These are phyloP conservation scores for Ichthyophthirius multifiliis DNA, from an alignment of 169 alveolate genomes.

Conservation along the genomic window DNA sequence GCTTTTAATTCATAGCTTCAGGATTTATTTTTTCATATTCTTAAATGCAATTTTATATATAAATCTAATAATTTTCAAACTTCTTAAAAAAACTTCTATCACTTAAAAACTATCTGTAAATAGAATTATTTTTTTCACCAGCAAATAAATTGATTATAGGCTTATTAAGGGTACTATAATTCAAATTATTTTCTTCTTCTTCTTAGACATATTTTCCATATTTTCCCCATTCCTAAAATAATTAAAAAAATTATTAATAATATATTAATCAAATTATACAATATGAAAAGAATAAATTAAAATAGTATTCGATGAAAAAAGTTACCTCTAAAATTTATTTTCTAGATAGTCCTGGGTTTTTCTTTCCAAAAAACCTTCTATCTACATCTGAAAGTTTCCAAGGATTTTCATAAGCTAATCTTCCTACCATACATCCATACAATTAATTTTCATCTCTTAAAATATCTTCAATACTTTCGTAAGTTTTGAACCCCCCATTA, in stretches of 20 bases:
- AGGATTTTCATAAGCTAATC: slow-evolving; percentile 51
- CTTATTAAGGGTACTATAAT: slow-evolving; percentile 25
- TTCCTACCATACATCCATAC: slow-evolving; percentile 59
- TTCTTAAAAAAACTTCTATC: not conserved
- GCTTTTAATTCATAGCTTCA: not conserved
- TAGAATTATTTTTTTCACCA: slow-evolving; percentile 2
- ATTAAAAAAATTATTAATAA: not conserved
- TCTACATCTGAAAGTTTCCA: slow-evolving; percentile 51
- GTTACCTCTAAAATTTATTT: slow-evolving; percentile 15
- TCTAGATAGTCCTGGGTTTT: slow-evolving; percentile 20
- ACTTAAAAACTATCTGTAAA: slow-evolving; percentile 9
- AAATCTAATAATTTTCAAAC: not conserved
- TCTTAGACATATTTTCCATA: slow-evolving; percentile 35
- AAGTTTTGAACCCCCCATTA: slow-evolving; percentile 64
- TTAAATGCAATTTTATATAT: not conserved
- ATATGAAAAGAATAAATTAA: no score
- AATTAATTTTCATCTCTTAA: slow-evolving; percentile 38
- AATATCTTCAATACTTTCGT: slow-evolving; percentile 34
- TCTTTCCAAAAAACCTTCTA: slow-evolving; percentile 24
- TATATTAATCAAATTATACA: not conserved
- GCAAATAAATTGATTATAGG: slow-evolving; percentile 47
- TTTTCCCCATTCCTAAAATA: slow-evolving; percentile 21
- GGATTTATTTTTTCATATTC: not conserved
- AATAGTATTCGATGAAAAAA: no score
- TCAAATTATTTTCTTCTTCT: not conserved